A percentile compares a stretch with the other conserved stretches of the same genome.
phyloP scores from a whole-genome alignment of 768 basidiomycete species.

The Tulasnella sp. region DNA sequence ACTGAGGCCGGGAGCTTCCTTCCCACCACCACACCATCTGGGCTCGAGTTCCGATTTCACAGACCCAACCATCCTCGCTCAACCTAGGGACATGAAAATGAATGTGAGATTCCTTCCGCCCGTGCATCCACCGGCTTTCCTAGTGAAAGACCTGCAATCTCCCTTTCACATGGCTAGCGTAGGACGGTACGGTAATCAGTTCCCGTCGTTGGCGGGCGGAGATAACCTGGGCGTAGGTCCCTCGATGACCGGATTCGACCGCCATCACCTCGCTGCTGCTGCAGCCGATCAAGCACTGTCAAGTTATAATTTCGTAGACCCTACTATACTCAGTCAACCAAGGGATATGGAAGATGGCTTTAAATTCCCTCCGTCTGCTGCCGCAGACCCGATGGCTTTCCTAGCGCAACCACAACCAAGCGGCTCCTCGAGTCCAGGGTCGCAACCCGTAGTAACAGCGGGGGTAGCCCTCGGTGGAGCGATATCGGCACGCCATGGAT shows the following conservation, averaged over 20 bases:
- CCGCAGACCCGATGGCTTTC: neutral
- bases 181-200: no score
- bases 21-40: no score
- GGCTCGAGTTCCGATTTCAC: no score
- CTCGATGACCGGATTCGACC: constrained; percentile 7
- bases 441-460: neutral
- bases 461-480: constrained; percentile 19
- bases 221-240: constrained; percentile 22
- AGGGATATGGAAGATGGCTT: constrained; percentile 27
- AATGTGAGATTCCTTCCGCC: no score
- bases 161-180: neutral
- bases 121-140: no score
- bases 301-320: constrained; percentile 25
- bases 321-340: constrained; percentile 1
- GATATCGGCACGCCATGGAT: constrained; percentile 21
- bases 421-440: neutral
- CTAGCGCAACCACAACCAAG: neutral
- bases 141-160: neutral
- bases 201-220: neutral
- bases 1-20: no score
- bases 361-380: constrained; percentile 12
- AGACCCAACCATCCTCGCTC: no score
- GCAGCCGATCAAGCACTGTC: neutral
- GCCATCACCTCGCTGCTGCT: neutral
- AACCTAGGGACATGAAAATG: no score